Evolutionary conservation across 306 rosid species (phyloP).

Genomic region (Purshia tridentata): DNA sequence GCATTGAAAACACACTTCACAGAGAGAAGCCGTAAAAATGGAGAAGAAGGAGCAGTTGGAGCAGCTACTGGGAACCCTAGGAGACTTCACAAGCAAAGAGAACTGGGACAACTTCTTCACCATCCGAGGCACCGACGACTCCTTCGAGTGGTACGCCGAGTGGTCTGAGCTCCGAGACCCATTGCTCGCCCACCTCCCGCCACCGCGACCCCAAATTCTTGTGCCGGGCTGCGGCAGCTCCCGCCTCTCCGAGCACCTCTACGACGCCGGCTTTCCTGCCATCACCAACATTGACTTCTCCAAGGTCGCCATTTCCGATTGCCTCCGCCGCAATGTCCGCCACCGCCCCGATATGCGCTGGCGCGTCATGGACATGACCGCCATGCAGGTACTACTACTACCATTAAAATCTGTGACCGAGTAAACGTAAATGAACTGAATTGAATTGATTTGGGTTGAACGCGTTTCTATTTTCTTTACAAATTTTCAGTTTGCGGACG

Average conservation of each 20-base stretch:
- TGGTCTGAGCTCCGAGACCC: slow-evolving; percentile 64
- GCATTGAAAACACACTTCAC: not conserved
- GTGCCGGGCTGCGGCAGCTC: slow-evolving; percentile 93
- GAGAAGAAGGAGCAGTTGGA: not conserved
- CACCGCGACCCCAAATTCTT: slow-evolving; percentile 43
- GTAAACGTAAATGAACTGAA: too few relatives aligned
- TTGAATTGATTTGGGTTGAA: not conserved
- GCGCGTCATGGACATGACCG: slow-evolving; percentile 96
- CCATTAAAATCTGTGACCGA: too few relatives aligned
- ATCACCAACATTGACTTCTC: slow-evolving; percentile 87
- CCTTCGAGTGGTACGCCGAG: slow-evolving; percentile 95
- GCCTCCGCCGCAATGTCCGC: slow-evolving; percentile 90
- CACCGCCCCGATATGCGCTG: slow-evolving; percentile 84
- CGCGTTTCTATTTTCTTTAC: not conserved
- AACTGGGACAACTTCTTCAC: slow-evolving; percentile 97
- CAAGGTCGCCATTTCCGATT: slow-evolving; percentile 77
- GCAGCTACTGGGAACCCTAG: slow-evolving; percentile 39
- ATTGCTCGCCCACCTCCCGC: slow-evolving; percentile 52
- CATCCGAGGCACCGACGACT: slow-evolving; percentile 54
- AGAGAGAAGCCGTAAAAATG: not conserved
- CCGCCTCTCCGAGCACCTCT: slow-evolving; percentile 81
- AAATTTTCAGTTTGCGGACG: slow-evolving; percentile 54
- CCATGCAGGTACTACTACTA: slow-evolving; percentile 56
- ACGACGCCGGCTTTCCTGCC: slow-evolving; percentile 62
- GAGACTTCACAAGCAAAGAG: slow-evolving; percentile 88